A percentile compares a stretch with the other conserved stretches of the same genome.
Evolutionary conservation across 2,329 filamentous ascomycete species (phyloP).

Genomic region (Aspergillus caelatus): DNA sequence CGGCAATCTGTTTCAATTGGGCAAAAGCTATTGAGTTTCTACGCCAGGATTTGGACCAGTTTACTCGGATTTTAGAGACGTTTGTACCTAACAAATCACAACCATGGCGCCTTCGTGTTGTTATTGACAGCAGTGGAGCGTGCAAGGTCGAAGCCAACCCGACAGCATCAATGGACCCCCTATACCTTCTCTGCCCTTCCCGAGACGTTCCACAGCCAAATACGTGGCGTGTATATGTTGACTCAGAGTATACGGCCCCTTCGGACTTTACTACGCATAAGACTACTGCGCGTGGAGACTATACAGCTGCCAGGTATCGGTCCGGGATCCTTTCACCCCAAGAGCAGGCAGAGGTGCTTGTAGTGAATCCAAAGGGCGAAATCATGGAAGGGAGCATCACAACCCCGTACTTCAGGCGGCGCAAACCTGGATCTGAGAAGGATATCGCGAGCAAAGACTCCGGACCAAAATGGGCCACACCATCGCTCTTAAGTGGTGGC

Average conservation of each 20-base stretch:
- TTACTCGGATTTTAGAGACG: conserved; percentile 31
- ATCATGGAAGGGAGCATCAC: conserved; percentile 87
- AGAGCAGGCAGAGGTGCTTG: conserved; percentile 69
- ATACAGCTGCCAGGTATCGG: conserved; percentile 69
- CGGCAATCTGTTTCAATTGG: conserved; percentile 56
- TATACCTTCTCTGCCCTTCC: conserved; percentile 31
- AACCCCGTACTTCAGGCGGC: conserved; percentile 77
- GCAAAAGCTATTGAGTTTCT: conserved; percentile 33
- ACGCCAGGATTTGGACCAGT: conserved; percentile 31
- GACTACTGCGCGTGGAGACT: conserved; percentile 73
- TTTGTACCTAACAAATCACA: conserved; percentile 36
- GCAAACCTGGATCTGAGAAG: conserved; percentile 6
- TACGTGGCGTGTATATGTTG: conserved; percentile 56
- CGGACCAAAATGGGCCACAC: conserved; percentile 74
- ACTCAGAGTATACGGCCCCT: conserved; percentile 53
- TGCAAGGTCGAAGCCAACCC: conserved; percentile 37
- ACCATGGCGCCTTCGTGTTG: conserved; percentile 43
- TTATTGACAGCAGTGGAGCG: conserved; percentile 33
- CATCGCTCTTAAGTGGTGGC: conserved; percentile 74
- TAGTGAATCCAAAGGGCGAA: conserved; percentile 66
- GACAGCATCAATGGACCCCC: conserved; percentile 27
- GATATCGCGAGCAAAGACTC: not conserved
- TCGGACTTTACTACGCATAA: conserved; percentile 81
- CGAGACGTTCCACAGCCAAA: conserved; percentile 13
- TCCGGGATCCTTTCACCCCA: conserved; percentile 53